Conservation (phyloP, 345 rosid genomes). For the Lepidium aucheri region DNA sequence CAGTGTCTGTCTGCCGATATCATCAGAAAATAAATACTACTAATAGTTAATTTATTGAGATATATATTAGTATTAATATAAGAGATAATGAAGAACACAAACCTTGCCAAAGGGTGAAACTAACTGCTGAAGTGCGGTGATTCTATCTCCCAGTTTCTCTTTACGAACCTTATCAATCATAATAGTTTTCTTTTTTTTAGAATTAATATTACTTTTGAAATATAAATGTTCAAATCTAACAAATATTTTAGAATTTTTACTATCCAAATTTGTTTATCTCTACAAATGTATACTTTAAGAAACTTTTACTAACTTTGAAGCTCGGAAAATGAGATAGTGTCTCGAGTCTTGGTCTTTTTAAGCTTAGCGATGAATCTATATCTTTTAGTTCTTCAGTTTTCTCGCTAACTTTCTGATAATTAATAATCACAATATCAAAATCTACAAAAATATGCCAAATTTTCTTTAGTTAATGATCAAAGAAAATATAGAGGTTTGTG, state of each 20-base stretch:
- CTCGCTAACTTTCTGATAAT: constrained; percentile 29
- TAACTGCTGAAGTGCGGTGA: constrained; percentile 92
- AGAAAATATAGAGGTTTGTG: background rate
- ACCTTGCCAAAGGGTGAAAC: constrained; percentile 99
- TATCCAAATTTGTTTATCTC: too few species aligned
- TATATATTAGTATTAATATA: background rate
- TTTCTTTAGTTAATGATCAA: background rate
- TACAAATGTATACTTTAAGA: too few species aligned
- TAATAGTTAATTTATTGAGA: background rate
- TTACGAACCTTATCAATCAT: constrained; percentile 53
- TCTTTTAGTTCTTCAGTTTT: constrained; percentile 29
- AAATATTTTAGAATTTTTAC: too few species aligned
- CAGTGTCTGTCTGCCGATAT: constrained; percentile 83
- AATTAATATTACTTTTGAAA: background rate
- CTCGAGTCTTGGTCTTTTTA: constrained; percentile 61
- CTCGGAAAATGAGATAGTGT: constrained; percentile 67
- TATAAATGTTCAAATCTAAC: too few species aligned
- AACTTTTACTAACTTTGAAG: constrained; percentile 50
- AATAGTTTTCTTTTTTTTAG: background rate
- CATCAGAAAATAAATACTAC: too few species aligned
- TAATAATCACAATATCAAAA: constrained; percentile 23
- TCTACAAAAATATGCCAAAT: background rate
- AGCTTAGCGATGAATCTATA: constrained; percentile 24
- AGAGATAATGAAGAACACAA: constrained; percentile 10
- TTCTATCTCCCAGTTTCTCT: constrained; percentile 95